Conservation (phyloP, 140 eudicot species). For the Oenanthe javanica region DNA sequence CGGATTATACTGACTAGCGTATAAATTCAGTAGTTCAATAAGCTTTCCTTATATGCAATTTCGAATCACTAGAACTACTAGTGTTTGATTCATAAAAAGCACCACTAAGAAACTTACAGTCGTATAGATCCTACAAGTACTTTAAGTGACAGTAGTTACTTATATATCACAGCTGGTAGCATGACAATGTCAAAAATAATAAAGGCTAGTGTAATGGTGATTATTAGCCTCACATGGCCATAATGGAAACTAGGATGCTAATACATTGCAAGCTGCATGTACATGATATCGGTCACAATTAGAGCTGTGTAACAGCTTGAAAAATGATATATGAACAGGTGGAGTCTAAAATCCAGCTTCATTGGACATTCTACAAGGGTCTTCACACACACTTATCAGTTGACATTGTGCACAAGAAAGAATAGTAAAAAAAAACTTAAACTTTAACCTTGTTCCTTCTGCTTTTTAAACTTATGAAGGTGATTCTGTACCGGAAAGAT, state of each 20-base stretch:
- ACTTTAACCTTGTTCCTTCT: slow-evolving; percentile 49
- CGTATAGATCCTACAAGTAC: no score
- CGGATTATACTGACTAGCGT: not conserved
- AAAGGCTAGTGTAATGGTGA: not conserved
- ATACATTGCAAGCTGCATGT: not conserved
- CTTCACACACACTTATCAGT: not conserved
- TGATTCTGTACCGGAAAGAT: slow-evolving; percentile 45
- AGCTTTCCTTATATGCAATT: not conserved
- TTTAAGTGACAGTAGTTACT: not conserved
- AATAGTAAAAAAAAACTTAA: not conserved
- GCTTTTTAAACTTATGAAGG: slow-evolving; percentile 41
- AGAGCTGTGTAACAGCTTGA: not conserved
- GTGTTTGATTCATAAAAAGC: not conserved
- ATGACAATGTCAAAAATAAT: not conserved
- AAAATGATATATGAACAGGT: not conserved
- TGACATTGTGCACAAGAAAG: not conserved
- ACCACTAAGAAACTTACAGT: not conserved
- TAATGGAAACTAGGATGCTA: not conserved
- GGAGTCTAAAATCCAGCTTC: not conserved
- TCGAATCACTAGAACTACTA: not conserved
- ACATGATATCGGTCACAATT: not conserved
- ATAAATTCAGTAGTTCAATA: not conserved
- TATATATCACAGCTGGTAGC: not conserved
- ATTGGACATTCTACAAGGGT: not conserved
- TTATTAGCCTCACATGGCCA: not conserved